Conservation (phyloP, 2,329 filamentous ascomycete genomes). For the Ophiocordyceps sinensis region DNA sequence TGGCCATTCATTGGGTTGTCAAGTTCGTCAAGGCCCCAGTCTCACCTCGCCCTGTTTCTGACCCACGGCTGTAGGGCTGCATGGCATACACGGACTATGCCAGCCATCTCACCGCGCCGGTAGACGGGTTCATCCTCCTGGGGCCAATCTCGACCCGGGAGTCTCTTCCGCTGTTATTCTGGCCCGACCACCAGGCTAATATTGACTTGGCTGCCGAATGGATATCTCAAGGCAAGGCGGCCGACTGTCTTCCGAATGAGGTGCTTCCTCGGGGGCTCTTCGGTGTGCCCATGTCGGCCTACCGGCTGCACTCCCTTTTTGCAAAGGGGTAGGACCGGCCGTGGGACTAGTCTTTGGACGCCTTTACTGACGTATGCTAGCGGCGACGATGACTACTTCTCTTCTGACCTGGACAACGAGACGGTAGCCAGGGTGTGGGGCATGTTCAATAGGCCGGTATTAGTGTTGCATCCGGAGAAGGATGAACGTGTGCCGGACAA, state of each 20-base stretch:
- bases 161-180: conserved; percentile 32
- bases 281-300: conserved; percentile 33
- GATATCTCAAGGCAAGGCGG: conserved; percentile 37
- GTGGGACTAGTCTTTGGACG: neutral
- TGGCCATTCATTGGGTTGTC: conserved; percentile 45
- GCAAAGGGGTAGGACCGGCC: conserved; percentile 29
- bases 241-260: conserved; percentile 38
- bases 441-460: conserved; percentile 39
- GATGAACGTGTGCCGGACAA: conserved; percentile 50
- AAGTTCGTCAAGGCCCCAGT: conserved; percentile 20
- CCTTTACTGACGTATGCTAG: conserved; percentile 16
- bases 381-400: conserved; percentile 79
- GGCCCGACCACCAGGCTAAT: conserved; percentile 29
- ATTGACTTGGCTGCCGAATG: conserved; percentile 36
- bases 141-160: conserved; percentile 69
- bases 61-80: conserved; percentile 29
- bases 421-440: conserved; percentile 52
- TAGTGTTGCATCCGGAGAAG: conserved; percentile 49
- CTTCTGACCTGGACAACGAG: conserved; percentile 51
- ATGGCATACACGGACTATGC: conserved; percentile 36
- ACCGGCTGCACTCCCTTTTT: conserved; percentile 35
- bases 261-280: conserved; percentile 26
- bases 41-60: neutral
- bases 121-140: conserved; percentile 70
- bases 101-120: conserved; percentile 28